A percentile compares a stretch with the other conserved stretches of the same genome.
Conservation (phyloP, 2,329 filamentous ascomycete genomes). For the Aspergillus calidoustus region DNA sequence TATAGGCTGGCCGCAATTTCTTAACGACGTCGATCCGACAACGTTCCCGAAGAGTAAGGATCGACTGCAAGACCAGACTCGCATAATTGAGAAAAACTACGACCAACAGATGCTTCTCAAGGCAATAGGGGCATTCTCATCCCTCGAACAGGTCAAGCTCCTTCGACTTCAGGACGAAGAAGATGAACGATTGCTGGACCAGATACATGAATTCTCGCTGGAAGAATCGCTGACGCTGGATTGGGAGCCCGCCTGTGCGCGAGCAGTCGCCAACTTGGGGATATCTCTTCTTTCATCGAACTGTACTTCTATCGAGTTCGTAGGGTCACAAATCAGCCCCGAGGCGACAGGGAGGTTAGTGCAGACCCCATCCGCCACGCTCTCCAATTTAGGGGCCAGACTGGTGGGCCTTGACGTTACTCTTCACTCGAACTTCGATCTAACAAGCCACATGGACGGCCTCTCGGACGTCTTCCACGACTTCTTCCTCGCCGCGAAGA, state of each 20-base stretch:
- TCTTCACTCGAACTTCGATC: slow-evolving; percentile 62
- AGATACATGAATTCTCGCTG: slow-evolving; percentile 53
- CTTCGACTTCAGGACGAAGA: slow-evolving; percentile 65
- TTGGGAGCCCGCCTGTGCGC: slow-evolving; percentile 67
- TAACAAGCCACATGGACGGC: slow-evolving; percentile 62
- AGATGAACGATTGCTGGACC: slow-evolving; percentile 59
- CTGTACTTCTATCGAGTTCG: slow-evolving; percentile 64
- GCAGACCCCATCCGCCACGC: slow-evolving; percentile 50
- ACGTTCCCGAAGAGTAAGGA: slow-evolving; percentile 32
- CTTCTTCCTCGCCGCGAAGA: slow-evolving; percentile 63
- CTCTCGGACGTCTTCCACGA: slow-evolving; percentile 62
- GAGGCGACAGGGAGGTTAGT: slow-evolving; percentile 60
- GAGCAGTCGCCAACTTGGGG: slow-evolving; percentile 63
- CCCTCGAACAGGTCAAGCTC: slow-evolving; percentile 67
- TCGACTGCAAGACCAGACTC: slow-evolving; percentile 43
- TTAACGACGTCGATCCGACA: slow-evolving; percentile 27
- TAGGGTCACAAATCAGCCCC: slow-evolving; percentile 66
- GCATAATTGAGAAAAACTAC: slow-evolving; percentile 55
- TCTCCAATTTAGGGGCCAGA: slow-evolving; percentile 59
- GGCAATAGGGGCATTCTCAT: slow-evolving; percentile 62
- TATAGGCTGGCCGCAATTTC: slow-evolving; percentile 37
- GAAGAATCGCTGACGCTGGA: slow-evolving; percentile 56
- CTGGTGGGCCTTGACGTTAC: slow-evolving; percentile 67
- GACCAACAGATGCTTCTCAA: slow-evolving; percentile 59
- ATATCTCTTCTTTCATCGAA: slow-evolving; percentile 60